Base-by-base conservation (phyloP, 2,329 filamentous ascomycete genomes). In the Ilyonectria robusta region DNA sequence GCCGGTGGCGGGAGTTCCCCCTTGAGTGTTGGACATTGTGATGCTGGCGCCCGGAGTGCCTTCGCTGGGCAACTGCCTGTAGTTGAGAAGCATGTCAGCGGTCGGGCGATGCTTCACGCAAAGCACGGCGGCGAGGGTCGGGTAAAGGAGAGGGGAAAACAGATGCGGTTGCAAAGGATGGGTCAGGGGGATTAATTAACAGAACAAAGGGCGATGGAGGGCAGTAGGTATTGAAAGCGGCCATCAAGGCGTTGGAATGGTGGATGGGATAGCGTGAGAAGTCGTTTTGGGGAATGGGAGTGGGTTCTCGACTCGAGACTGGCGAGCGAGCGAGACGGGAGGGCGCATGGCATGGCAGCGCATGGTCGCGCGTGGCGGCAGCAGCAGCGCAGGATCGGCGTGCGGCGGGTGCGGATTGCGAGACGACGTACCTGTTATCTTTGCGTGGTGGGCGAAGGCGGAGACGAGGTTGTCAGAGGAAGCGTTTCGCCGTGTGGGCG, bases 1-100 rank as follows among this genome's bases (percentile, higher is more conserved):
- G 50, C 66, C 69, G 26, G 74, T 75, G 37, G 73, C 67, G 63
- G 67, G 67, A 23, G 33, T 46, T 75, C 63, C 68, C 66, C 58
- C 58, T 69, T 58, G 21, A 50, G 60, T 72, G 72, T 74, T 77
- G 60, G 78, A 79, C 81, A 83, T 83, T 72, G 69, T 77, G 68
- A 76, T 74, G 68, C 69, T 77, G 68, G 76, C 75, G 68, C 69
- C 70, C 59, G 68, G 66, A 19, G 72, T 70, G 68, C 62, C 70
- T 59, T 68, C 58, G 58, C 63, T 67, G 37, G 59, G 68, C 33
- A 74, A 53, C 62, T 77, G 78, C 65, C 79, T 82, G 63, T 61
- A 62, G 60, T 70, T 55, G 67, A 77, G 72, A 57, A 77, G 67
- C 75, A 77, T 80, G 76, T 83, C 76, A 83, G 81, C 73, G 73